These are phyloP conservation scores for Mrakia gelida DNA, from an alignment of 768 basidiomycete species.

Conservation along the genomic window DNA sequence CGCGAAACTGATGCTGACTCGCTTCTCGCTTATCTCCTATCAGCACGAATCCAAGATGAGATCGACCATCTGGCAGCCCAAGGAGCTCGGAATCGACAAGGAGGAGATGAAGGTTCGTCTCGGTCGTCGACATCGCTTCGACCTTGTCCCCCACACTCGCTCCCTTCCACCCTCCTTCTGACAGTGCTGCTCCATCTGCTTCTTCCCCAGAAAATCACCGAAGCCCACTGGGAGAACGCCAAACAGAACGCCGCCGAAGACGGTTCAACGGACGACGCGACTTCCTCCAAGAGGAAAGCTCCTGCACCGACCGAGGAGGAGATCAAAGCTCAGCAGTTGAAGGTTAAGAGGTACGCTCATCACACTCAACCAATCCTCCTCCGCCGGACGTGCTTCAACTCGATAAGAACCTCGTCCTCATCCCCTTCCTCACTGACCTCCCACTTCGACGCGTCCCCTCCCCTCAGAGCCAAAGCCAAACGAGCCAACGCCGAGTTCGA, in stretches of 20 bases:
- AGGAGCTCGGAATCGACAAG: constrained; percentile 10
- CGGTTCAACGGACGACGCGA: not conserved
- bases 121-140: not conserved
- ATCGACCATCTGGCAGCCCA: constrained; percentile 12
- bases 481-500: not conserved
- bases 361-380: not conserved
- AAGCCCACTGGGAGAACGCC: not conserved
- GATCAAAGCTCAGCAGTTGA: not conserved
- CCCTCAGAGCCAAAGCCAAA: not conserved
- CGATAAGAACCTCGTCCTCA: not conserved
- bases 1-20: not conserved
- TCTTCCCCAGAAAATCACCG: not conserved
- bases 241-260: not conserved
- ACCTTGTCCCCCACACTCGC: not conserved
- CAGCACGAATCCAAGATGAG: constrained; percentile 4
- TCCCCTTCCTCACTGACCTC: not conserved
- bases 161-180: not conserved
- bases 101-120: not conserved
- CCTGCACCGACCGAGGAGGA: not conserved
- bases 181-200: not conserved
- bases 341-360: not conserved
- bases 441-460: not conserved
- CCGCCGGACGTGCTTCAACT: not conserved
- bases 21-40: not conserved
- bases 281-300: constrained; percentile 1